Evolutionary conservation across 192 early-diverging fungal species (phyloP).

Genomic region (Coemansia sp.): DNA sequence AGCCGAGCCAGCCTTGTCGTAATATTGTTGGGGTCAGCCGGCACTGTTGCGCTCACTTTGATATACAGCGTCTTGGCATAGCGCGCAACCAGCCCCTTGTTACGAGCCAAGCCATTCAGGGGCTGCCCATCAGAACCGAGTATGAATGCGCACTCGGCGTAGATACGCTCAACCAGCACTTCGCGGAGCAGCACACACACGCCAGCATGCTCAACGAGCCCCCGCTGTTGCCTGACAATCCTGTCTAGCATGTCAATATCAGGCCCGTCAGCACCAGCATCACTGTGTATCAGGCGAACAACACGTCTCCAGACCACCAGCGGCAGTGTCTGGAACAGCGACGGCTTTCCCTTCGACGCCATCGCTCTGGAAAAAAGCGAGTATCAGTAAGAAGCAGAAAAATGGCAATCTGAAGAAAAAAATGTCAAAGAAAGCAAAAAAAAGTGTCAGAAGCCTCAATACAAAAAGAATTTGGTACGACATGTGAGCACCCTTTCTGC

Average conservation of each 20-base stretch:
- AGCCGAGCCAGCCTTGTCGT: neutral
- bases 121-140: neutral
- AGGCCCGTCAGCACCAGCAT: neutral
- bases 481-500: neutral
- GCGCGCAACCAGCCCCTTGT: neutral
- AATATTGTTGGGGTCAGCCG: neutral
- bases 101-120: neutral
- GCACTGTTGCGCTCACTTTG: neutral
- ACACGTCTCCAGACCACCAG: constrained; percentile 7
- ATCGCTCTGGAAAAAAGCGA: neutral
- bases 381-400: neutral
- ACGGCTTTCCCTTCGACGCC: neutral
- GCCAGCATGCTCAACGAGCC: neutral
- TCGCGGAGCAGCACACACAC: neutral
- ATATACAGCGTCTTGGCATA: constrained; percentile 1
- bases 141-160: neutral
- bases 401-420: neutral
- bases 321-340: neutral
- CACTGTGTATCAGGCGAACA: constrained; percentile 3
- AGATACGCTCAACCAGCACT: constrained; percentile 1
- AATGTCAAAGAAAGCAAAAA: constrained; percentile 1
- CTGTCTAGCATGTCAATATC: neutral
- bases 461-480: neutral
- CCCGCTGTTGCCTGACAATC: neutral
- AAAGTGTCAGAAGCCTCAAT: neutral